A percentile compares a stretch with the other conserved stretches of the same genome.
phyloP scores from a whole-genome alignment of 306 rosid species.

The Comarum palustre region DNA sequence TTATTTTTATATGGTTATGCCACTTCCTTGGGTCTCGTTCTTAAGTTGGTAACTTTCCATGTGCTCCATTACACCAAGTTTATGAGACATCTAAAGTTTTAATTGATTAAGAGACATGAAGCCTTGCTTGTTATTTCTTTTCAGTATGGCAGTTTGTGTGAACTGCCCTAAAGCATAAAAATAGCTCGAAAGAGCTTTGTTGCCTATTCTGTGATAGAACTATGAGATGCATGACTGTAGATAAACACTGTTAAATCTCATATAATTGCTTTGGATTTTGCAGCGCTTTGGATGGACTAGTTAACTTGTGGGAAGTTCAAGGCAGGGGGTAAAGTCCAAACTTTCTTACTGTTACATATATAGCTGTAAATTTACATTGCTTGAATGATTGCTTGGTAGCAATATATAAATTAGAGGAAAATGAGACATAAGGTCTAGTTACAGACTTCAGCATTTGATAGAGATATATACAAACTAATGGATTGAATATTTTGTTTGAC shows the following conservation, averaged over 20 bases:
- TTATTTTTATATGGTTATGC: neutral
- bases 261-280: constrained; percentile 36
- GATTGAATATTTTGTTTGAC: constrained; percentile 11
- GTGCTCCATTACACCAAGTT: neutral
- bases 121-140: neutral
- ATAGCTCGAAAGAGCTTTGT: neutral
- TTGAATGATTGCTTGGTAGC: neutral
- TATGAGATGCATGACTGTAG: neutral
- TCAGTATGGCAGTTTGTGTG: neutral
- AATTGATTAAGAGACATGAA: neutral
- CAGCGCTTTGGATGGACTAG: constrained; percentile 83
- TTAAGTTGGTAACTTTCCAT: neutral
- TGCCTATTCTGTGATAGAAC: neutral
- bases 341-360: neutral
- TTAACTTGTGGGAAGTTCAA: constrained; percentile 74
- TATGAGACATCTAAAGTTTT: neutral
- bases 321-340: constrained; percentile 50
- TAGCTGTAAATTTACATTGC: constrained; percentile 1
- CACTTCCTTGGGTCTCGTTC: neutral
- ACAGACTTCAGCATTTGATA: neutral
- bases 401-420: neutral
- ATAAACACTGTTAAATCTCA: neutral
- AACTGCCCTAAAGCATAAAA: neutral
- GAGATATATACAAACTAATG: constrained; percentile 2
- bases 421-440: neutral